A percentile compares a stretch with the other conserved stretches of the same genome.
phyloP scores from a whole-genome alignment of 768 basidiomycete species.

The Trametes punicea region DNA sequence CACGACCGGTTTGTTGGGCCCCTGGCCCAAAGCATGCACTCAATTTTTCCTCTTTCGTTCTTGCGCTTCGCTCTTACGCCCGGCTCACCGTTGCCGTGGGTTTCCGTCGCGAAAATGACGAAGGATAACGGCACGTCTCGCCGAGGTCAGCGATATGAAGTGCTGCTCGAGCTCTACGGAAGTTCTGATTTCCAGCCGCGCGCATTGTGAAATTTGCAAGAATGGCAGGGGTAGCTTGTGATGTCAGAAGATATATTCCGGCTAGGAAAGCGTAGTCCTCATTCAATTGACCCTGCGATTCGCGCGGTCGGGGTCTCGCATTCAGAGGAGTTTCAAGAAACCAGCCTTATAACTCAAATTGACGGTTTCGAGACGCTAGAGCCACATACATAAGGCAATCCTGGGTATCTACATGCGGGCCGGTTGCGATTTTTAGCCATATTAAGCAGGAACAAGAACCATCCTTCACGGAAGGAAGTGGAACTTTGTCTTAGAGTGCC shows the following conservation, averaged over 20 bases:
- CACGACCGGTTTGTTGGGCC: neutral
- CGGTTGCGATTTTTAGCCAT: neutral
- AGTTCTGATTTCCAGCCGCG: slow-evolving; percentile 14
- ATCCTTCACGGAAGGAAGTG: neutral
- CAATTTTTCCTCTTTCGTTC: slow-evolving; percentile 8
- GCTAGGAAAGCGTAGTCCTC: neutral
- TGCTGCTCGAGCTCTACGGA: slow-evolving; percentile 5
- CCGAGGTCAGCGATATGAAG: slow-evolving; percentile 20
- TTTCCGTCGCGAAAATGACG: slow-evolving; percentile 6
- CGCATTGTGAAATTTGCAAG: slow-evolving; percentile 9
- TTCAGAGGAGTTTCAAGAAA: slow-evolving; percentile 9
- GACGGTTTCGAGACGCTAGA: slow-evolving; percentile 13
- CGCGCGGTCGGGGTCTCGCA: slow-evolving; percentile 1
- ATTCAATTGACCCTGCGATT: neutral
- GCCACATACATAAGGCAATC: slow-evolving; percentile 7
- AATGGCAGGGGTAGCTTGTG: neutral
- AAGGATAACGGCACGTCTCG: slow-evolving; percentile 14
- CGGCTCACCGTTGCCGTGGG: slow-evolving; percentile 8
- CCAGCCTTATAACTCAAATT: slow-evolving; percentile 11
- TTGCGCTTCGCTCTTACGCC: neutral
- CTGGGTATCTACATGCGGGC: neutral
- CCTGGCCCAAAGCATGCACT: neutral
- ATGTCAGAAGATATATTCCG: slow-evolving; percentile 10
- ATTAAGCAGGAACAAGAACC: slow-evolving; percentile 8
- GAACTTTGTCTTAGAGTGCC: slow-evolving; percentile 7